Conservation (phyloP, 1,139 yeast species). For the Debaryomyces robertsiae region DNA sequence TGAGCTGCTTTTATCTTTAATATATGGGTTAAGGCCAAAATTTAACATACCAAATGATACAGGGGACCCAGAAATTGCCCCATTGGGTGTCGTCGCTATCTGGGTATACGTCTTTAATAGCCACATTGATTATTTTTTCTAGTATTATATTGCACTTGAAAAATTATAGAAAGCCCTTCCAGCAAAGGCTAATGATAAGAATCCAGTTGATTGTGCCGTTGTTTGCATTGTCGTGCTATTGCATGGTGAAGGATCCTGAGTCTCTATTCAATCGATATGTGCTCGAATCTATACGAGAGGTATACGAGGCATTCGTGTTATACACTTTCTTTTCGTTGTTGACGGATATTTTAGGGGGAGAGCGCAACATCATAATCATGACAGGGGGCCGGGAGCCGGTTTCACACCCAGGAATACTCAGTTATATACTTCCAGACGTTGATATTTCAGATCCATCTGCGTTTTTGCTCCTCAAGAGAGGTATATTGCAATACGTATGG, state of each 20-base stretch:
- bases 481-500: conserved; percentile 94
- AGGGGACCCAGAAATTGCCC: conserved; percentile 24
- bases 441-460: conserved; percentile 88
- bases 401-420: conserved; percentile 65
- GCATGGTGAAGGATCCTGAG: conserved; percentile 49
- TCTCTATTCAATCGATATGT: conserved; percentile 42
- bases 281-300: conserved; percentile 79
- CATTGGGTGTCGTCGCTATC: conserved; percentile 36
- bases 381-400: conserved; percentile 78
- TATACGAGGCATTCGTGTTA: conserved; percentile 94
- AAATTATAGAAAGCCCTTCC: conserved; percentile 86
- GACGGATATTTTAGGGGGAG: conserved; percentile 89
- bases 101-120: conserved; percentile 35
- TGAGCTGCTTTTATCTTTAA: too few species aligned
- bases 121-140: conserved; percentile 36
- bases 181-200: conserved; percentile 82
- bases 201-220: conserved; percentile 71
- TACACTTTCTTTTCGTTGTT: conserved; percentile 87
- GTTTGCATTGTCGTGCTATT: conserved; percentile 57
- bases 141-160: conserved; percentile 38
- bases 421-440: conserved; percentile 52
- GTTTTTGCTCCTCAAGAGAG: conserved; percentile 76
- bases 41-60: background rate
- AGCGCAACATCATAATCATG: conserved; percentile 72
- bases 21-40: background rate